Evolutionary conservation across 192 early-diverging fungal genomes (phyloP), one percentile per base, ranked within the genome.

Genomic region (Obelidium mucronatum): DNA sequence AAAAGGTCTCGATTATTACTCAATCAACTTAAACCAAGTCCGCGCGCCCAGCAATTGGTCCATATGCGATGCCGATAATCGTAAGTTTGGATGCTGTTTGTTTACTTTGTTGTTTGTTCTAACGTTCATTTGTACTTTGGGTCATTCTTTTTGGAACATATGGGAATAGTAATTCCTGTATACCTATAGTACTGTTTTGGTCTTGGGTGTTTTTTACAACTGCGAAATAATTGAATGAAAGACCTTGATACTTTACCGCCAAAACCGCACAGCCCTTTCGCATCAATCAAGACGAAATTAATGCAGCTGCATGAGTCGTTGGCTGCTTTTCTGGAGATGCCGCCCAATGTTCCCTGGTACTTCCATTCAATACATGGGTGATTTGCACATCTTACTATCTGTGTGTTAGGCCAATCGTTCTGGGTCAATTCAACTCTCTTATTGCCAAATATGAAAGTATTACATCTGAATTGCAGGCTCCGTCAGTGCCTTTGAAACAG

Each of bases 381-480:
- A 35, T 11, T 26, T 17, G 56, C 54, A 1, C 0, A 19, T 22
- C 40, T 58, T 8, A 58, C 55, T 31, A n/a, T n/a, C n/a, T 58
- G 55, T 0, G 26, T 64, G 19, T 28, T 3, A 54, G 73, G 73
- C 36, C 58, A 5, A 37, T 26, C 30, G 48, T 64, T 2, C 73
- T 74, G 11, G 73, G 35, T n/a, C 73, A 74, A 6, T 74, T 74
- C 73, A 74, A 74, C 73, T n/a, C 73, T 11, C 61, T 74, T 31
- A 74, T 74, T 54, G 36, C 73, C 11, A 62, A 64, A 33, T 74
- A 51, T 26, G 60, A 74, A 39, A 74, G 60, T 58, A 64, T 64
- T 2, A 61, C 42, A 26, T 40, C 17, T 15, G 31, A n/a, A 0
- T 24, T 74, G 2, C 58, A 64, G 42, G 40, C 24, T 8, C 42